A percentile compares a stretch with the other conserved stretches of the same genome.
Evolutionary conservation across 2,329 filamentous ascomycete species (phyloP).

Genomic region (Bretziella fagacearum): DNA sequence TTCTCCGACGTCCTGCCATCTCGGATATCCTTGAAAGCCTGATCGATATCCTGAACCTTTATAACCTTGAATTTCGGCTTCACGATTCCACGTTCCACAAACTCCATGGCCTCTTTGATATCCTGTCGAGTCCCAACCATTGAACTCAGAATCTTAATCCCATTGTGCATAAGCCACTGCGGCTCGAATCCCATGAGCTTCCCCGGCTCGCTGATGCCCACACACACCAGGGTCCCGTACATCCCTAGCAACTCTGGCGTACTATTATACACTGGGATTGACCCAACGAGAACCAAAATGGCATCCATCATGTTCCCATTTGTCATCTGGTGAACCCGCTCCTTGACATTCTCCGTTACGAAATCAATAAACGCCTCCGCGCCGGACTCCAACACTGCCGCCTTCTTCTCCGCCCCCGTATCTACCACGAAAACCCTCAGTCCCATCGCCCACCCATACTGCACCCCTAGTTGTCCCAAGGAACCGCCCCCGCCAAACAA

Average conservation of each 20-base stretch:
- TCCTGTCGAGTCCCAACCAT: background rate
- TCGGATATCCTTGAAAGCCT: background rate
- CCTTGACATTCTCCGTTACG: background rate
- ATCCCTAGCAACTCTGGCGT: background rate
- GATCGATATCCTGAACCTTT: background rate
- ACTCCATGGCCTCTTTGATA: background rate
- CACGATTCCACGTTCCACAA: background rate
- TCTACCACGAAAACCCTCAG: constrained; percentile 57
- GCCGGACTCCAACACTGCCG: background rate
- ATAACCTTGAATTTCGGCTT: constrained; percentile 2
- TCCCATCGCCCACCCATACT: constrained; percentile 71
- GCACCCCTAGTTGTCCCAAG: constrained; percentile 49
- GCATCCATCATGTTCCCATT: background rate
- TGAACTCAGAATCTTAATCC: background rate
- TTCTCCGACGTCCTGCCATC: background rate
- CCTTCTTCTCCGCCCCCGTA: constrained; percentile 54
- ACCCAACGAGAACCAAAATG: background rate
- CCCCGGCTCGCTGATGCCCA: background rate
- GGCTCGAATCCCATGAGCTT: background rate
- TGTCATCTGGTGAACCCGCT: background rate
- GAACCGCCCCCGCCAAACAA: constrained; percentile 63
- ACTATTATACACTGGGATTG: background rate
- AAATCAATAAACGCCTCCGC: background rate
- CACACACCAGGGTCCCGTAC: background rate
- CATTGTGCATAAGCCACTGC: background rate